Base-by-base conservation (phyloP, 1,284 basidiomycete genomes). In the Cutaneotrichosporon sp. region DNA sequence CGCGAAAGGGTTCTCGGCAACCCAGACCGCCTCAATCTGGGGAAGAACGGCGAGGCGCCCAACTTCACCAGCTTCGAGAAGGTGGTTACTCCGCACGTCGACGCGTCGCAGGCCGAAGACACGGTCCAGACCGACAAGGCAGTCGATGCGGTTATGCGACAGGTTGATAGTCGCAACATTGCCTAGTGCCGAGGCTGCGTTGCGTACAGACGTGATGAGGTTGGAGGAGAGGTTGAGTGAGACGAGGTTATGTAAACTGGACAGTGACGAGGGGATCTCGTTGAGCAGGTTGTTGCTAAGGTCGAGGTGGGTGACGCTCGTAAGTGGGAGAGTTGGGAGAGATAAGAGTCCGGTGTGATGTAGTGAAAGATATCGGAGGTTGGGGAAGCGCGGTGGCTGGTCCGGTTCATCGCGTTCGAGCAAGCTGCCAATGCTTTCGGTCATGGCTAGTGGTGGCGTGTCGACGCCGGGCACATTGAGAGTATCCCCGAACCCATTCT, bases 181-280 rank as follows among this genome's bases (percentile, higher is more conserved):
- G 3, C 88, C 88, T n/a, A 94, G 80, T 52, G 84, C 81, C 31
- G 81, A 81, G 65, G 90, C 87, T 46, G 93, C 91, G 25, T 88
- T 89, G 4, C 93, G 81, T 16, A 97, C 87, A 6, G 92, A 93
- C 65, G 94, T 91, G 61, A 98, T 92, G 82, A 97, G 87, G 77
- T 98, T 97, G 74, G 92, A 87, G 16, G 87, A 81, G 17, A 98
- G 81, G 74, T 96, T 94, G 64, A 98, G 85, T 27, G 86, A 88
- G 39, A 82, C 75, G 43, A 97, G 86, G 56, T 84, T 86, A 64
- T 85, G 83, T 8, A 97, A 81, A 0, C 78, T 68, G 5, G 84
- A 81, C 17, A 97, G 80, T 0, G 70, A 63, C 1, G 67, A 42
- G 0, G 74, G 72, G 7, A 97, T 79, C 0, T 80, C 75, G 25